Conservation (phyloP, 2,329 filamentous ascomycete species). For the Nectriaceae sp. region DNA sequence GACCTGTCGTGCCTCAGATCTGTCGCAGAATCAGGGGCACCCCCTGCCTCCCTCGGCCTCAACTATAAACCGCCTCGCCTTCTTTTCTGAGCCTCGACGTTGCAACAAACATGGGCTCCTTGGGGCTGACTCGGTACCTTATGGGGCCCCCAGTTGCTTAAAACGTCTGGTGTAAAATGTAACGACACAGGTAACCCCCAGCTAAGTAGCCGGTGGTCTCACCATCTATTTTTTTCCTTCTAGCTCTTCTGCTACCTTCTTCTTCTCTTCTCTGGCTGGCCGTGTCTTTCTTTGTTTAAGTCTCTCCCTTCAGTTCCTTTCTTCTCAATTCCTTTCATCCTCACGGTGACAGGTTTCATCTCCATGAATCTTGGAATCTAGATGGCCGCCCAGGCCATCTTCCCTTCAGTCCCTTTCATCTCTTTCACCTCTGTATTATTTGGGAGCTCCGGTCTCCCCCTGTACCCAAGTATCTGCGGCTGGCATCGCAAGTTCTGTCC, state of each 20-base stretch:
- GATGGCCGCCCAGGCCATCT: constrained; percentile 26
- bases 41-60: constrained; percentile 23
- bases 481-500: constrained; percentile 38
- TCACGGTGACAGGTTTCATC: constrained; percentile 24
- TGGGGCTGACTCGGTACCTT: not conserved
- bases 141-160: not conserved
- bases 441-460: constrained; percentile 11
- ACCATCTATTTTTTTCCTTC: not conserved
- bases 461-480: constrained; percentile 20
- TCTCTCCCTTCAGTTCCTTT: too few species aligned
- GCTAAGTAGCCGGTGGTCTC: not conserved
- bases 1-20: constrained; percentile 44
- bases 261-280: constrained; percentile 14
- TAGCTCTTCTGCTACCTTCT: constrained; percentile 10
- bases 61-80: constrained; percentile 11
- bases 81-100: constrained; percentile 17
- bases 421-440: constrained; percentile 4
- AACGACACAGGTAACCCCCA: not conserved
- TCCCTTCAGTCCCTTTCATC: constrained; percentile 10
- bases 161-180: not conserved
- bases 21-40: constrained; percentile 48
- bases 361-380: constrained; percentile 27
- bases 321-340: not conserved
- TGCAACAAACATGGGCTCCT: constrained; percentile 1
- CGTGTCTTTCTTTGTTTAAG: not conserved